These are phyloP conservation scores for Protomyces arabidopsidicola DNA, from an alignment of 1,139 yeast genomes.

Conservation along the genomic window DNA sequence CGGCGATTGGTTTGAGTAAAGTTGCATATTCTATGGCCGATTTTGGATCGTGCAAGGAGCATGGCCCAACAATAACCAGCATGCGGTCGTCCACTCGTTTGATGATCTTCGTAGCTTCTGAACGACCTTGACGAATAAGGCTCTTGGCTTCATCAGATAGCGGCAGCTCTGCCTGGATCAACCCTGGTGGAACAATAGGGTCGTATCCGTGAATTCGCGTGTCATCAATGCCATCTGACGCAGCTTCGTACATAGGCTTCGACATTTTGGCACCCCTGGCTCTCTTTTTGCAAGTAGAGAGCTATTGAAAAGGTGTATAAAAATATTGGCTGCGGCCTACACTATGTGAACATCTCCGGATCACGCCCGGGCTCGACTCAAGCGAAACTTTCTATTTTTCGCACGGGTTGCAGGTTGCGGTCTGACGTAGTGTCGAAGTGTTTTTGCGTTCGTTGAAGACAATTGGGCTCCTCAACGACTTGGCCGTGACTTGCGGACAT, in stretches of 20 bases:
- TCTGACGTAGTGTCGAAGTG: no score
- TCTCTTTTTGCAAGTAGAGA: no score
- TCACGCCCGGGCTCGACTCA: no score
- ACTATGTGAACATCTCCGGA: no score
- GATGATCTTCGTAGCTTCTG: constrained; percentile 65
- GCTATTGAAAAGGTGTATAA: no score
- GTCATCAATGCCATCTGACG: constrained; percentile 48
- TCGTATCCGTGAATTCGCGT: constrained; percentile 70
- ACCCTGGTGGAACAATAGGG: constrained; percentile 93
- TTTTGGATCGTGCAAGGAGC: constrained; percentile 88
- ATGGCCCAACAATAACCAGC: constrained; percentile 85
- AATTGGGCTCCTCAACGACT: background rate
- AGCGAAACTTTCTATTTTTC: no score
- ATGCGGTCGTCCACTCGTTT: constrained; percentile 63
- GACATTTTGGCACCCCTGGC: background rate
- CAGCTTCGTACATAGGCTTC: constrained; percentile 35
- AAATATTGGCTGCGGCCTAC: no score
- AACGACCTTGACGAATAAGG: constrained; percentile 71
- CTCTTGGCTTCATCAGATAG: constrained; percentile 57
- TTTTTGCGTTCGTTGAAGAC: background rate
- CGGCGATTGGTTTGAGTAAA: constrained; percentile 60
- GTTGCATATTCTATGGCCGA: constrained; percentile 86
- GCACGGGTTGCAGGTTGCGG: no score
- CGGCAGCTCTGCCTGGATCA: constrained; percentile 84
- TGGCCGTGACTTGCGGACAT: background rate